phyloP scores from a whole-genome alignment of 2,329 filamentous ascomycete species.

The Fusarium sp. region DNA sequence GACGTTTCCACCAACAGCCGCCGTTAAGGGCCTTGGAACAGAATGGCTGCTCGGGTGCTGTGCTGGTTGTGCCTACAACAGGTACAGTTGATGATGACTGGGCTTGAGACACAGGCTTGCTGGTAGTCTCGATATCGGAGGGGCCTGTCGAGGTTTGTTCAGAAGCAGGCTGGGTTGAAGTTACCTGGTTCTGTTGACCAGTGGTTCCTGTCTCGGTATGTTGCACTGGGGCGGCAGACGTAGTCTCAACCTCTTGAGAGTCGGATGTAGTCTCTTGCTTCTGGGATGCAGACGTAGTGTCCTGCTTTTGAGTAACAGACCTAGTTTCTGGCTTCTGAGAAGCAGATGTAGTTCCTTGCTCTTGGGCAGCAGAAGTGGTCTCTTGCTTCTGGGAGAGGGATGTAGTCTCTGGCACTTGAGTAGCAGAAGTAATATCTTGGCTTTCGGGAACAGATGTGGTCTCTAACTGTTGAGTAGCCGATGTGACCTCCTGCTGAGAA shows the following conservation, averaged over 20 bases:
- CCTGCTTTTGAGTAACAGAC: background rate
- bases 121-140: background rate
- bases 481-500: background rate
- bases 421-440: background rate
- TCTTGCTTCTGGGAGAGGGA: background rate
- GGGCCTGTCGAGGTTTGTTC: background rate
- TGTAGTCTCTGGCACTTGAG: background rate
- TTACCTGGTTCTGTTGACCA: background rate
- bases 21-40: slow-evolving; percentile 14
- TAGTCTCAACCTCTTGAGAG: background rate
- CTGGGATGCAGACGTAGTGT: background rate
- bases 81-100: background rate
- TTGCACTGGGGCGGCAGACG: background rate
- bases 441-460: background rate
- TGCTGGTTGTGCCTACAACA: background rate
- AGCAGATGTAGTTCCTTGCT: background rate
- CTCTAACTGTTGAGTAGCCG: background rate
- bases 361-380: background rate
- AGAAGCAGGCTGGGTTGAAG: background rate
- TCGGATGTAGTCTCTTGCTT: background rate
- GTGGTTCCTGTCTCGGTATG: background rate
- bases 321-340: background rate
- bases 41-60: background rate
- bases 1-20: slow-evolving; percentile 13
- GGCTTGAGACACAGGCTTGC: background rate